Percentiles rank a stretch among this genome's conserved stretches.
These are phyloP conservation scores for Cornus suecica DNA, from an alignment of 148 eudicot species.

Conservation along the genomic window DNA sequence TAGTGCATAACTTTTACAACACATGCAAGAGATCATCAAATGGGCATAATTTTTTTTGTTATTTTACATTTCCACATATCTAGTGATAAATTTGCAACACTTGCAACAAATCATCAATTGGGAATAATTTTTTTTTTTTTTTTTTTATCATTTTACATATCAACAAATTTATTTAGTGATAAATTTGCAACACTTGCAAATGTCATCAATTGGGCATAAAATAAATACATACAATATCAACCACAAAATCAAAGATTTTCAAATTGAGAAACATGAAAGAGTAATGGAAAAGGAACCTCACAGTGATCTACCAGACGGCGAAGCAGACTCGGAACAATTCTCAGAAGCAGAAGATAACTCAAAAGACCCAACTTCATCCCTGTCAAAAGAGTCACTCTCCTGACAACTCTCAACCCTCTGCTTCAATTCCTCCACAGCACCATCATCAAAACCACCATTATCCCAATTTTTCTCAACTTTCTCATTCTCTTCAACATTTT, in stretches of 20 bases:
- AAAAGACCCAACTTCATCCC: slow-evolving; percentile 17
- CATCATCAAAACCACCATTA: slow-evolving; percentile 10
- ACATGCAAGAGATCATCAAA: no score
- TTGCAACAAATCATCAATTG: no score
- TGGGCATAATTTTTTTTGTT: no score
- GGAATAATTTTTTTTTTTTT: no score
- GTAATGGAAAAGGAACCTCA: slow-evolving; percentile 34
- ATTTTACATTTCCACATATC: no score
- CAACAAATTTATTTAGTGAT: no score
- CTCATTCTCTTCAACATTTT: slow-evolving; percentile 14
- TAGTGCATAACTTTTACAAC: no score
- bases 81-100: no score
- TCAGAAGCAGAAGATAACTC: slow-evolving; percentile 19
- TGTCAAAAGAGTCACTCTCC: slow-evolving; percentile 22
- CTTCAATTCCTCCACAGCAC: slow-evolving; percentile 21
- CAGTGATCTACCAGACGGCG: slow-evolving; percentile 58
- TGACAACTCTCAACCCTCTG: slow-evolving; percentile 18
- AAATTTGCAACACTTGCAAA: background rate
- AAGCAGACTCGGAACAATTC: slow-evolving; percentile 26
- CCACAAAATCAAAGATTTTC: background rate
- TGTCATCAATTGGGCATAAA: background rate
- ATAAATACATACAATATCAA: no score
- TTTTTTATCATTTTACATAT: no score
- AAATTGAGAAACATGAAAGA: background rate
- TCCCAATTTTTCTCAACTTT: background rate